These are phyloP conservation scores for Chloranthus sessilifolius DNA, from an alignment of 164 flowering plant genomes.

Conservation along the genomic window DNA sequence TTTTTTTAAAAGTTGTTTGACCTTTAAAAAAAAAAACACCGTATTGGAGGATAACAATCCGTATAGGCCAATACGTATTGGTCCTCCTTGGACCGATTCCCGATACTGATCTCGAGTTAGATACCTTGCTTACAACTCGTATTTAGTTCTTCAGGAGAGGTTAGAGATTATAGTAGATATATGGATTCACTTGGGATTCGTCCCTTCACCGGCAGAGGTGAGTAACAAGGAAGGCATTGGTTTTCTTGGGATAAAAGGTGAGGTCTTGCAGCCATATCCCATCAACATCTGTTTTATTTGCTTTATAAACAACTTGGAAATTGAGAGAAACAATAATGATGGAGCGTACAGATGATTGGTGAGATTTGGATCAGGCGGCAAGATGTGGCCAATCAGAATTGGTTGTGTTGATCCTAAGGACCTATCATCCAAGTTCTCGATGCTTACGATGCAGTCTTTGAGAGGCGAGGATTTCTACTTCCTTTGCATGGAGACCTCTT, in stretches of 20 bases:
- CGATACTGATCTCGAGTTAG: no score
- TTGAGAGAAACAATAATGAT: conserved; percentile 14
- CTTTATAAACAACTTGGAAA: conserved; percentile 3
- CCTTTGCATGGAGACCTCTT: conserved; percentile 55
- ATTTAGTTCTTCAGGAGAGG: conserved; percentile 53
- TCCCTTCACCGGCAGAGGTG: conserved; percentile 85
- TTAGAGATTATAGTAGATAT: conserved; percentile 62
- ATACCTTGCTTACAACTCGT: no score
- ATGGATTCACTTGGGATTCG: conserved; percentile 52
- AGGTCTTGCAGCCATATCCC: conserved; percentile 1
- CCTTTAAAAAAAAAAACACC: no score
- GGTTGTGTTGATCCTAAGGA: conserved; percentile 57
- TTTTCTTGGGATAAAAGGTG: conserved; percentile 52
- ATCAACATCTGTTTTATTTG: neutral
- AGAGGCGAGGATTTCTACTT: conserved; percentile 56
- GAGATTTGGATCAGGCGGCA: conserved; percentile 47
- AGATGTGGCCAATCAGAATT: conserved; percentile 68
- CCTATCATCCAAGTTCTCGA: conserved; percentile 39
- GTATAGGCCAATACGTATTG: no score
- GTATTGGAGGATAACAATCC: no score
- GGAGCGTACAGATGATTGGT: conserved; percentile 21
- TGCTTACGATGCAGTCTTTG: conserved; percentile 51
- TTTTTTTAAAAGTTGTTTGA: no score
- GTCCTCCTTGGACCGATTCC: no score
- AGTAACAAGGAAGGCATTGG: conserved; percentile 67